These are phyloP conservation scores for Lactarius vividus DNA, from an alignment of 768 basidiomycete genomes.

Conservation along the genomic window DNA sequence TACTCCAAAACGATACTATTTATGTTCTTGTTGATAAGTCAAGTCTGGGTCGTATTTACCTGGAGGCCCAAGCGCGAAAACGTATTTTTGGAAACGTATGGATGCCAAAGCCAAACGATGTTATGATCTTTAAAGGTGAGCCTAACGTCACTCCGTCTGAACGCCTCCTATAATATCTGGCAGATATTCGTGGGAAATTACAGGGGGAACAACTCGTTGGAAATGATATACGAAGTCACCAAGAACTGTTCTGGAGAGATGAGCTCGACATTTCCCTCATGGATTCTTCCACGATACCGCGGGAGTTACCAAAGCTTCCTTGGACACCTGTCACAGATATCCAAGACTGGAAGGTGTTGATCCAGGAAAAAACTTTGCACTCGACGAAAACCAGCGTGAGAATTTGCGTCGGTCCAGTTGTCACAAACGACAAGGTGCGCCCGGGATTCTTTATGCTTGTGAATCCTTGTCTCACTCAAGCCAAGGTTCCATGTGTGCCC, in stretches of 20 bases:
- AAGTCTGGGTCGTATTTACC: background rate
- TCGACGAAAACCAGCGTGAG: background rate
- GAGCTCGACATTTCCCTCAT: background rate
- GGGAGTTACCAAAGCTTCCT: background rate
- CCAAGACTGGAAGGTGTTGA: background rate
- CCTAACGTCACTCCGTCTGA: background rate
- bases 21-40: slow-evolving; percentile 10
- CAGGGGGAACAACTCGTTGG: slow-evolving; percentile 3
- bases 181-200: background rate
- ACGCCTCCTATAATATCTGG: background rate
- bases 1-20: background rate
- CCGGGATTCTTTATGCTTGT: background rate
- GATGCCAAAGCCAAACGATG: background rate
- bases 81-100: slow-evolving; percentile 4
- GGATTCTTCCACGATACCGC: background rate
- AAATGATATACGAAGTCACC: background rate
- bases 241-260: background rate
- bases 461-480: background rate
- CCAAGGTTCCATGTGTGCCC: background rate
- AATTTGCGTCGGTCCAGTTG: background rate
- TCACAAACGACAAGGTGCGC: background rate
- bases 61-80: background rate
- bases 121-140: slow-evolving; percentile 6
- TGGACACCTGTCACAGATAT: background rate
- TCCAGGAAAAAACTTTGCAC: background rate